These are phyloP conservation scores for Pyrenophora graminea DNA, from an alignment of 2,329 filamentous ascomycete species.

Conservation along the genomic window DNA sequence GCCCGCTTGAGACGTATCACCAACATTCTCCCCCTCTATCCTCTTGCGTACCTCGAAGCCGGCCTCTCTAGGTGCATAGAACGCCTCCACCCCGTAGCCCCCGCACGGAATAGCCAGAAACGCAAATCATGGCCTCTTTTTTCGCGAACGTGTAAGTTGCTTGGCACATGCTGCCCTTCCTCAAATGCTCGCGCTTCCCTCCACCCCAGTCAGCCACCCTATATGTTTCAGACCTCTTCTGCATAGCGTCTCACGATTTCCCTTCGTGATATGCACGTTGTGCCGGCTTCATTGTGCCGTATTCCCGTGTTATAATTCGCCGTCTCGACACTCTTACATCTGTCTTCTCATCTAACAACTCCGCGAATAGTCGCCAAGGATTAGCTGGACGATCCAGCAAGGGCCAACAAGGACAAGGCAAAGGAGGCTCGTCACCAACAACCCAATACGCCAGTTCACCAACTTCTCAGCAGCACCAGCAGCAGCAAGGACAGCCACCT, in stretches of 20 bases:
- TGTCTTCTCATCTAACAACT: constrained; percentile 28
- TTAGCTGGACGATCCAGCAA: constrained; percentile 51
- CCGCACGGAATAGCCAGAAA: constrained; percentile 11
- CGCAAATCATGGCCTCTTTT: constrained; percentile 46
- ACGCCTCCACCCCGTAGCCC: constrained; percentile 12
- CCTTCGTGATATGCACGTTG: constrained; percentile 19
- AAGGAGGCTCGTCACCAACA: constrained; percentile 45
- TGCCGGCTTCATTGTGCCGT: constrained; percentile 5
- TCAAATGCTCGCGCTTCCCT: constrained; percentile 29
- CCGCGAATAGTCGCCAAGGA: constrained; percentile 46
- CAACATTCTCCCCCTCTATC: constrained; percentile 29
- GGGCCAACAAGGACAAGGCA: constrained; percentile 41
- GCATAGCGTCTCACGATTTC: constrained; percentile 32
- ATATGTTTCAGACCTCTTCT: constrained; percentile 37
- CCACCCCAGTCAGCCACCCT: constrained; percentile 28
- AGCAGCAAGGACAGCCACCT: constrained; percentile 40
- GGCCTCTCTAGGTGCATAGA: constrained; percentile 17
- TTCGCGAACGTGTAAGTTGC: constrained; percentile 50
- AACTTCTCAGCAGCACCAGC: constrained; percentile 39
- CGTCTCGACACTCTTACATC: constrained; percentile 8
- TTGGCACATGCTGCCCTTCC: constrained; percentile 40
- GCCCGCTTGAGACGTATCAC: constrained; percentile 39
- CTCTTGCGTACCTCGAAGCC: constrained; percentile 30
- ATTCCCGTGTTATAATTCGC: constrained; percentile 7
- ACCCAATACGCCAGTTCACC: constrained; percentile 42